A percentile compares a stretch with the other conserved stretches of the same genome.
phyloP scores from a whole-genome alignment of 768 basidiomycete species.

The Hygrocybe punicea region DNA sequence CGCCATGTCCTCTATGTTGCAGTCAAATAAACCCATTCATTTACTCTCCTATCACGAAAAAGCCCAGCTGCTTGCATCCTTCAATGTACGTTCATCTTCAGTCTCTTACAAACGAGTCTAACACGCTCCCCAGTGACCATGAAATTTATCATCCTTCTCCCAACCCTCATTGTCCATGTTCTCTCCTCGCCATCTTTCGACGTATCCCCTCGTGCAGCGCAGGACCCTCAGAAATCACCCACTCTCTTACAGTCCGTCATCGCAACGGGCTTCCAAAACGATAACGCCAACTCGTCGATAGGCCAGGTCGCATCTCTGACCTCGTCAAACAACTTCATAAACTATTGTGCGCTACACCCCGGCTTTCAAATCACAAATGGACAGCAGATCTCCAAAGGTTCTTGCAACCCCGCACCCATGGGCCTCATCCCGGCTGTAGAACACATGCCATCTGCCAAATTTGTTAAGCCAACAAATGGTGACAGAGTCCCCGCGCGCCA shows the following conservation, averaged over 20 bases:
- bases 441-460: conserved; percentile 50
- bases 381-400: conserved; percentile 48
- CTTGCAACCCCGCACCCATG: conserved; percentile 59
- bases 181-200: background rate
- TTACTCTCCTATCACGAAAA: too few relatives aligned
- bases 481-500: conserved; percentile 43
- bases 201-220: background rate
- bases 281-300: conserved; percentile 42
- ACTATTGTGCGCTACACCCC: too few relatives aligned
- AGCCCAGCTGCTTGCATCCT: background rate
- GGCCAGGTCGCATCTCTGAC: conserved; percentile 54
- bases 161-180: background rate
- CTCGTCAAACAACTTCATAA: conserved; percentile 42
- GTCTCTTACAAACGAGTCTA: background rate
- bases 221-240: conserved; percentile 47
- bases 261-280: conserved; percentile 47
- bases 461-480: conserved; percentile 43
- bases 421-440: conserved; percentile 48
- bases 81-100: background rate
- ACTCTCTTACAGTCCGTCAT: conserved; percentile 51
- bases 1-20: too few relatives aligned
- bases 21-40: too few relatives aligned
- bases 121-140: background rate
- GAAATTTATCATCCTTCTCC: background rate
- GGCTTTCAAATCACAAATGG: conserved; percentile 56